Conservation (phyloP, 1,139 yeast genomes). For the Geotrichum armillariae region DNA sequence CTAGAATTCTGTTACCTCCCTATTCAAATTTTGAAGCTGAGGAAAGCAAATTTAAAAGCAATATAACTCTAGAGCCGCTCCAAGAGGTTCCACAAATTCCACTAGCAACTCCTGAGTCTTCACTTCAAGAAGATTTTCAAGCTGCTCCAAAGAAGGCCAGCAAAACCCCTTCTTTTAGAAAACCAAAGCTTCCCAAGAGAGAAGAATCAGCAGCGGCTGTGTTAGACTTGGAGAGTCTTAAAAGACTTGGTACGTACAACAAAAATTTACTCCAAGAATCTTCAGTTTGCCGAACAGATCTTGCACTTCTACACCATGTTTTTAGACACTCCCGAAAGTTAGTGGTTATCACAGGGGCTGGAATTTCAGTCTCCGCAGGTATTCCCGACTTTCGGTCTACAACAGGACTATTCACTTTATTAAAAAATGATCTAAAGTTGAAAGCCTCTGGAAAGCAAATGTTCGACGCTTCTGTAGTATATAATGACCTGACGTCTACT, state of each 20-base stretch:
- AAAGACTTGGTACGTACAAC: slow-evolving; percentile 7
- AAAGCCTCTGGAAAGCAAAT: slow-evolving; percentile 66
- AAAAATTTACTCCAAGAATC: slow-evolving; percentile 5
- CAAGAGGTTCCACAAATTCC: neutral
- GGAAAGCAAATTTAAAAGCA: too few relatives aligned
- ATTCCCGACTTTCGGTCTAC: slow-evolving; percentile 86
- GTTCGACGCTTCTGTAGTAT: slow-evolving; percentile 72
- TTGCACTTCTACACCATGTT: slow-evolving; percentile 34
- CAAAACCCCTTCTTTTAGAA: slow-evolving; percentile 22
- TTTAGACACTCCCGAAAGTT: slow-evolving; percentile 42
- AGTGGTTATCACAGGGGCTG: slow-evolving; percentile 72
- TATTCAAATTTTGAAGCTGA: neutral
- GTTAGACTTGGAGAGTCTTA: slow-evolving; percentile 13
- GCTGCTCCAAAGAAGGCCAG: slow-evolving; percentile 10
- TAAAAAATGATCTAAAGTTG: slow-evolving; percentile 46
- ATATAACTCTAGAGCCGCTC: neutral
- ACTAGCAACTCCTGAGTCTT: slow-evolving; percentile 1
- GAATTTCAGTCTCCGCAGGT: slow-evolving; percentile 86
- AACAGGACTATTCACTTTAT: slow-evolving; percentile 69
- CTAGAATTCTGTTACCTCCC: neutral
- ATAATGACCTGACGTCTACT: slow-evolving; percentile 61
- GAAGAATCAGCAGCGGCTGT: slow-evolving; percentile 14
- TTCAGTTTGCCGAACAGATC: slow-evolving; percentile 25
- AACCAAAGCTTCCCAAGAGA: slow-evolving; percentile 32
- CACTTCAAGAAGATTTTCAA: slow-evolving; percentile 1